Base-by-base conservation (phyloP, 192 early-diverging fungal genomes). In the Thoreauomyces humboldtii region DNA sequence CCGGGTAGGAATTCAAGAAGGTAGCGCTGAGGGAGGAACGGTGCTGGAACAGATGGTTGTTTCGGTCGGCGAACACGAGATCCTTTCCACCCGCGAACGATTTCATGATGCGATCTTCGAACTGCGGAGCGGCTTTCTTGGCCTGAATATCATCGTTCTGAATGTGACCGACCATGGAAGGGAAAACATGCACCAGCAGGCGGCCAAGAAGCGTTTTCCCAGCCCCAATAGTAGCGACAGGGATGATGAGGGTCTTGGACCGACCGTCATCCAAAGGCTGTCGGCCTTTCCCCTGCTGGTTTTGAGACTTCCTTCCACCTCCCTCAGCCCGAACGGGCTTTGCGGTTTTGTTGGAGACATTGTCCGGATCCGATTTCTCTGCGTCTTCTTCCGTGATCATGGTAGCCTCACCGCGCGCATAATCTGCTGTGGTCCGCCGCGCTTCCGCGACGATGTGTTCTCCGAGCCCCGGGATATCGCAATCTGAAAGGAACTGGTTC, bases 11-110 rank as follows among this genome's bases (percentile, higher is more conserved):
- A 7, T 61, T 59, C 38, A 65, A 75, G 25, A 95, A 82, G 0
- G 60, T 59, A 2, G 59, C 41, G 7, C 74, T 77, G 33, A 93
- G 73, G 1, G 63, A 65, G 54, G 70, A 24, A 29, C 91, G 80
- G 45, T 86, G 77, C 36, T 75, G 43, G 1, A 31, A 42, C 21
- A 86, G 14, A 61, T 91, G 89, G 75, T 91, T 90, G 77, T 85
- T 89, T 7, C 81, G 76, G 67, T 96, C 94, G 9, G 90, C 92
- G 76, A 88, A 83, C 1, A 96, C 92, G 44, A 90, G 73, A 3
- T 76, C 73, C 35, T 82, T 63, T 15, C 60, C 55, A 28, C 34
- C 60, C n/a, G 78, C 69, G 47, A 93, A 82, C 37, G 64, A 64
- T 17, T 70, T 48, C 38, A 89, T 65, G 14, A 94, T 73, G 15